These are phyloP conservation scores for Globisporangium heterothallicum DNA, from an alignment of 352 stramenopile genomes.

Conservation along the genomic window DNA sequence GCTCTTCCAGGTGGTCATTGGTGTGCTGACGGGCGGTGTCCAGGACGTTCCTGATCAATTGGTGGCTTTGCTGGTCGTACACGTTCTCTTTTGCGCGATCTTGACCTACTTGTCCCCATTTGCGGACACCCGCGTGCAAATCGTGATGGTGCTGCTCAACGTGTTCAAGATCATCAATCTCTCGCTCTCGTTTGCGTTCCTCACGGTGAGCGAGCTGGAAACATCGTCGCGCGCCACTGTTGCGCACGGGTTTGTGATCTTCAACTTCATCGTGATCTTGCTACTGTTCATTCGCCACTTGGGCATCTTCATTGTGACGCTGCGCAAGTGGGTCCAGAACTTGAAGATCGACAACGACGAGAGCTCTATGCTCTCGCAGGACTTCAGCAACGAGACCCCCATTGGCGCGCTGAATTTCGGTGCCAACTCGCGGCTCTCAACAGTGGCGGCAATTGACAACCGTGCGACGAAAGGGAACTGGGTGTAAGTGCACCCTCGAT, in stretches of 20 bases:
- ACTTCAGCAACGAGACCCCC: slow-evolving; percentile 1
- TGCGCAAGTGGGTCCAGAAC: slow-evolving; percentile 39
- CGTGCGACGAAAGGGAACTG: slow-evolving; percentile 3
- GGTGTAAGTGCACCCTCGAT: no score
- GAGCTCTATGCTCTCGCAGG: slow-evolving; percentile 6
- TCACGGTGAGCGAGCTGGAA: slow-evolving; percentile 39
- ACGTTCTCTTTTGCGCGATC: slow-evolving; percentile 44
- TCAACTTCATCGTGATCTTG: slow-evolving; percentile 58
- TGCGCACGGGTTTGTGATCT: slow-evolving; percentile 45
- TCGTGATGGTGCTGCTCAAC: slow-evolving; percentile 31
- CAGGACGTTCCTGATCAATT: slow-evolving; percentile 42
- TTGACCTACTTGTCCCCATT: slow-evolving; percentile 53
- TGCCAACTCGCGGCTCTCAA: background rate
- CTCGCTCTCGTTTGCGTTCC: slow-evolving; percentile 45
- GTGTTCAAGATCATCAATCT: slow-evolving; percentile 51
- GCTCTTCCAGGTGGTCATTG: slow-evolving; percentile 43
- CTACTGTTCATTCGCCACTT: slow-evolving; percentile 54
- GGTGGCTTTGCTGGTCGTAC: slow-evolving; percentile 40
- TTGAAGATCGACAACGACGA: background rate
- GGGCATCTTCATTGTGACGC: slow-evolving; percentile 42
- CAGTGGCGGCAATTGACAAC: background rate
- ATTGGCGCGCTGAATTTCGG: background rate
- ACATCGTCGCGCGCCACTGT: slow-evolving; percentile 26
- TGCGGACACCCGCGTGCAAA: slow-evolving; percentile 25
- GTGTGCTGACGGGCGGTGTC: slow-evolving; percentile 43